phyloP scores from a whole-genome alignment of 2,329 filamentous ascomycete genomes.

The Colletotrichum sp. region DNA sequence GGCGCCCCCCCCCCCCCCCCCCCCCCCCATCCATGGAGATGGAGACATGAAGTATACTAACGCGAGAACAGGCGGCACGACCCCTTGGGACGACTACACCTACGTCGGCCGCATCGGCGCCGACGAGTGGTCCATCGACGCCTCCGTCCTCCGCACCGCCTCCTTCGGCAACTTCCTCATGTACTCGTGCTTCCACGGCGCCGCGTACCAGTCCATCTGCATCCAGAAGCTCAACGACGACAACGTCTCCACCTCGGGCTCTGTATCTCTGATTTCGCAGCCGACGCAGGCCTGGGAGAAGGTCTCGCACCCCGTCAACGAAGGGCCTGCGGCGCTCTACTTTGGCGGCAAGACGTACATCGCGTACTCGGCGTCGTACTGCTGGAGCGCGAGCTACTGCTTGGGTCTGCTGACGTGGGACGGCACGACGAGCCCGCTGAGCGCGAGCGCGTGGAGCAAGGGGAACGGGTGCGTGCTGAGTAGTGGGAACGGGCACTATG shows the following conservation, averaged over 20 bases:
- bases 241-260: constrained; percentile 45
- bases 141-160: constrained; percentile 53
- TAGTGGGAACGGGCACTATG: constrained; percentile 62
- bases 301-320: constrained; percentile 55
- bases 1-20: too few species aligned
- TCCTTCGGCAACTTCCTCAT: constrained; percentile 56
- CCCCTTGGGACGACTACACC: constrained; percentile 55
- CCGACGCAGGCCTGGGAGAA: constrained; percentile 57
- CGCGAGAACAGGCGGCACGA: constrained; percentile 45
- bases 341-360: constrained; percentile 57
- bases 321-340: constrained; percentile 60
- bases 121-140: constrained; percentile 59
- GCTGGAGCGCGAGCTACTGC: constrained; percentile 60
- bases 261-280: constrained; percentile 52
- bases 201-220: constrained; percentile 40
- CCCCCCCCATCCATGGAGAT: background rate
- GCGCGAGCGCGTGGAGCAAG: constrained; percentile 55
- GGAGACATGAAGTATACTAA: background rate
- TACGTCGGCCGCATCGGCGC: constrained; percentile 53
- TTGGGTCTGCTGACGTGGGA: constrained; percentile 60
- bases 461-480: constrained; percentile 52
- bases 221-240: constrained; percentile 43
- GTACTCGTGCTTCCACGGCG: constrained; percentile 56
- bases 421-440: constrained; percentile 50
- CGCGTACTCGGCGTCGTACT: constrained; percentile 59